phyloP scores from a whole-genome alignment of 1,284 basidiomycete species.

The Malassezia sympodialis region DNA sequence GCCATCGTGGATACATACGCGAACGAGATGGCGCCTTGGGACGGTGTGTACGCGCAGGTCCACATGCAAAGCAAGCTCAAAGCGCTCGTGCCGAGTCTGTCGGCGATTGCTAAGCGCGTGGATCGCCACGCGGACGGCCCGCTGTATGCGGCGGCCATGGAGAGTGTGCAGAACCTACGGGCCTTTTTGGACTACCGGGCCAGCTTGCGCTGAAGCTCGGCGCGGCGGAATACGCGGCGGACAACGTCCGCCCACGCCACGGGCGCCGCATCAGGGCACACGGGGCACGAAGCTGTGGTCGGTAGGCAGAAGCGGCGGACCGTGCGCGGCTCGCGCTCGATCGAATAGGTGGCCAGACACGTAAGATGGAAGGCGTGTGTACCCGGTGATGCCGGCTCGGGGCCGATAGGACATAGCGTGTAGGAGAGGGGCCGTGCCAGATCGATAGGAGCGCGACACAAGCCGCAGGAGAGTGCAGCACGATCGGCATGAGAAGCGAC shows the following conservation, averaged over 20 bases:
- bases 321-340: background rate
- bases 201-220: constrained; percentile 25
- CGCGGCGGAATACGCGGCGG: constrained; percentile 12
- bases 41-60: constrained; percentile 62
- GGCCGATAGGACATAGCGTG: background rate
- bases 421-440: background rate
- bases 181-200: constrained; percentile 15
- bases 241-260: constrained; percentile 13
- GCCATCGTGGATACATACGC: constrained; percentile 88
- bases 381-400: background rate
- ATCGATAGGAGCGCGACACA: background rate
- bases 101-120: constrained; percentile 43
- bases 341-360: constrained; percentile 8
- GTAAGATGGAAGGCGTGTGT: constrained; percentile 7
- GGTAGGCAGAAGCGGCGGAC: constrained; percentile 13
- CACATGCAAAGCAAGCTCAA: constrained; percentile 56
- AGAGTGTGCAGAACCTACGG: constrained; percentile 39
- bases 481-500: background rate
- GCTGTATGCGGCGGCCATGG: constrained; percentile 2
- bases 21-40: constrained; percentile 73
- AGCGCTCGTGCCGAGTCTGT: constrained; percentile 56
- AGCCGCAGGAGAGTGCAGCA: background rate
- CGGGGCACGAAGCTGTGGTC: background rate
- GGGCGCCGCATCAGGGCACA: background rate
- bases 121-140: constrained; percentile 1